Conservation (phyloP, 768 basidiomycete genomes). For the Cytidiella melzeri region DNA sequence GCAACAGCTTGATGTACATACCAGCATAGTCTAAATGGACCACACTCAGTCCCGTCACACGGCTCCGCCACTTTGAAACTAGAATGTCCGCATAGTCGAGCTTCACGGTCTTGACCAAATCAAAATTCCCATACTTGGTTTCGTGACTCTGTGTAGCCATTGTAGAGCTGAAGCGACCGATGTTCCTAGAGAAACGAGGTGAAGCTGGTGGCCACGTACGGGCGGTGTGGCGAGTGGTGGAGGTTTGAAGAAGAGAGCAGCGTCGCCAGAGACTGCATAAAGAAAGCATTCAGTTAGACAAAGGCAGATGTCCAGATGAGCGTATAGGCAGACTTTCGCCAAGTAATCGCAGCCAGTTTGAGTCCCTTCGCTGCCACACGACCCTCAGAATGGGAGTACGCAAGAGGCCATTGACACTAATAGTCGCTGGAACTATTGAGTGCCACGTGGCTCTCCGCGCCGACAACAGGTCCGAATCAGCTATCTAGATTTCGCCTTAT, state of each 20-base stretch:
- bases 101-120: slow-evolving; percentile 70
- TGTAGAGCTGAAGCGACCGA: slow-evolving; percentile 8
- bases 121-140: slow-evolving; percentile 63
- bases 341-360: background rate
- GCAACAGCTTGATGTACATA: slow-evolving; percentile 24
- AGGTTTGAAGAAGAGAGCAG: slow-evolving; percentile 1
- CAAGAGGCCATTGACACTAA: too few relatives aligned
- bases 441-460: too few relatives aligned
- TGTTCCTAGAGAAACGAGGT: slow-evolving; percentile 2
- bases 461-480: too few relatives aligned
- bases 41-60: slow-evolving; percentile 80
- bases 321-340: background rate
- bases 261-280: slow-evolving; percentile 5
- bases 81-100: slow-evolving; percentile 75
- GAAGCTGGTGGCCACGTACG: background rate
- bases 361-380: background rate
- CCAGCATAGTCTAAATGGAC: slow-evolving; percentile 91
- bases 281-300: background rate
- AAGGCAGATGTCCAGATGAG: background rate
- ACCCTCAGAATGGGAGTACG: background rate
- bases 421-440: too few relatives aligned
- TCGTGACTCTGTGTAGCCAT: slow-evolving; percentile 13
- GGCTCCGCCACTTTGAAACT: slow-evolving; percentile 85
- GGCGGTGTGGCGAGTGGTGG: background rate
- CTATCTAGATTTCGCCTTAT: too few relatives aligned